These are phyloP conservation scores for Neurospora sp. DNA, from an alignment of 495 filamentous ascomycete genomes.

Conservation along the genomic window DNA sequence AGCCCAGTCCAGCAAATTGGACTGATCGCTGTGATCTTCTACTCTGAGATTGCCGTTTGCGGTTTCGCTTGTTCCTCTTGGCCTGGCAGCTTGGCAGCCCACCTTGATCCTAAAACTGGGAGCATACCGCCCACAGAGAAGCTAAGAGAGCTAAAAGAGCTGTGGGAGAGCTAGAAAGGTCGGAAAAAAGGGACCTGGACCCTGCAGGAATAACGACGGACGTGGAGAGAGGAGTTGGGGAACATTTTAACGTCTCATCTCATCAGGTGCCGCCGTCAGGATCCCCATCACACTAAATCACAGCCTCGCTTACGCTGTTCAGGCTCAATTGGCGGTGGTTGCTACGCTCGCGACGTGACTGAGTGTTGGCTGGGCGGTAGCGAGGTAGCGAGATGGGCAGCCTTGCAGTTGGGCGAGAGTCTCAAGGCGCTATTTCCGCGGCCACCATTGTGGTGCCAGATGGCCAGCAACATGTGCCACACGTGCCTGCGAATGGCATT, in stretches of 20 bases:
- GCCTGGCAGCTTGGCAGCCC: background rate
- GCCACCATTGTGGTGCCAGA: background rate
- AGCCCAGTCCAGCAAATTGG: background rate
- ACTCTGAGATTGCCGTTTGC: background rate
- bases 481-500: slow-evolving; percentile 9
- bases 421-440: slow-evolving; percentile 11
- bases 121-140: background rate
- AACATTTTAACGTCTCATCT: background rate
- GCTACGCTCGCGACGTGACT: background rate
- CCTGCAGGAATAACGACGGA: background rate
- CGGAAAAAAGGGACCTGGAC: background rate
- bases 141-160: background rate
- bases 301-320: background rate
- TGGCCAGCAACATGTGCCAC: slow-evolving; percentile 4
- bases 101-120: background rate
- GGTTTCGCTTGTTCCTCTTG: background rate
- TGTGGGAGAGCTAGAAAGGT: background rate
- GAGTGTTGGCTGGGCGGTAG: background rate
- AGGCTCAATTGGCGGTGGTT: slow-evolving; percentile 1
- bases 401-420: slow-evolving; percentile 5
- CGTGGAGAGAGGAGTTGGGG: background rate
- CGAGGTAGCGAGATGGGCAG: slow-evolving; percentile 18
- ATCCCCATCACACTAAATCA: background rate
- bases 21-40: background rate
- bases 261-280: background rate